Base-by-base conservation (phyloP, 164 flowering plant genomes). In the Platanus orientalis region DNA sequence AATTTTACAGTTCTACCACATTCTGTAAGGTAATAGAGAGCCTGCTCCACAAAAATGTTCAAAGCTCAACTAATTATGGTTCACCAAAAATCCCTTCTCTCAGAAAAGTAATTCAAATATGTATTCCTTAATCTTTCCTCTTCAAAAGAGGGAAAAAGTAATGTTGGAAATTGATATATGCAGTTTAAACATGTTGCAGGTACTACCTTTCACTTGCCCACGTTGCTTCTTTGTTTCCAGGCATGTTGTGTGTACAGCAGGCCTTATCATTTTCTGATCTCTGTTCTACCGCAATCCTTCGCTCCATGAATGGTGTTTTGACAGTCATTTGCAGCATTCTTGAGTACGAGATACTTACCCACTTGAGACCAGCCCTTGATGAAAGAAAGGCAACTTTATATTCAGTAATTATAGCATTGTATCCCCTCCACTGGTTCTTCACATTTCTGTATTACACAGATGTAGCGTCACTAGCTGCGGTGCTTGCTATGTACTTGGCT, bases 371-470 rank as follows among this genome's bases (percentile, higher is more conserved):
- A 52, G 50, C 64, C 61, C 67, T 88, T 47, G 76, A 68, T 73
- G 79, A 82, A 65, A 76, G 78, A 70, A 86, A 76, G 47, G 89
- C 85, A 64, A 86, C 90, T 45, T 27, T 83, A 24, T 72, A n/a
- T 71, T 71, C 97, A 14, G 76, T 84, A 62, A 74, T 89, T 61
- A 69, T 89, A 60, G 69, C 93, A 2, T 59, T 87, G 69, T 91
- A 88, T 60, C 97, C 99, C 7, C 83, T 88, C 61, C 96, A 94
- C 55, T 94, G 97, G 97, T 91, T 94, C 78, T 94, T 94, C 83
- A 75, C 89, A 32, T 91, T 82, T 71, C 83, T 94, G 30, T 94
- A 91, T 71, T 94, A 94, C 62, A 94, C 97, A 25, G 97, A 94
- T 80, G 90, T 91, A 51, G 92, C 96, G 62, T 91, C 99, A 28